Conservation (phyloP, 2,329 filamentous ascomycete species). For the Drechslerella dactyloides region DNA sequence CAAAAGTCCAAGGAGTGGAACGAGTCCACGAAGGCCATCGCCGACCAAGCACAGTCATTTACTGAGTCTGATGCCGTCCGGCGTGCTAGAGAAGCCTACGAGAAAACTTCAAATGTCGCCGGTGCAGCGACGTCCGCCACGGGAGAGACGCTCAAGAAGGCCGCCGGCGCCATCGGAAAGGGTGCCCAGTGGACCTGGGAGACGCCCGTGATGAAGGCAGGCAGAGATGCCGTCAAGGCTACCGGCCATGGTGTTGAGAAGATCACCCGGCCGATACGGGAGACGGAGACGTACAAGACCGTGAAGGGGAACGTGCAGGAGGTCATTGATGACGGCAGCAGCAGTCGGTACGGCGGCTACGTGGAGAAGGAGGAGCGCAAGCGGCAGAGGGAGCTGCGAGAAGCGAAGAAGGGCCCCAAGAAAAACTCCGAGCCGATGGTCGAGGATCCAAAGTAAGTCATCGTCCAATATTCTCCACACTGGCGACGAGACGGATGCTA, state of each 20-base stretch:
- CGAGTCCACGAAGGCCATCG: slow-evolving; percentile 93
- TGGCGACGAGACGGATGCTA: slow-evolving; percentile 42
- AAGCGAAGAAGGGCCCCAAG: slow-evolving; percentile 66
- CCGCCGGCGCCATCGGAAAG: slow-evolving; percentile 84
- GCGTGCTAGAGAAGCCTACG: slow-evolving; percentile 82
- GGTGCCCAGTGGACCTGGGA: slow-evolving; percentile 98
- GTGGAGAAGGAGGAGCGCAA: slow-evolving; percentile 92
- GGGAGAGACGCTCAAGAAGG: slow-evolving; percentile 79
- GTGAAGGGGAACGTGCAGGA: slow-evolving; percentile 75
- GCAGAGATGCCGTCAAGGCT: slow-evolving; percentile 81
- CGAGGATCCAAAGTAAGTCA: slow-evolving; percentile 84
- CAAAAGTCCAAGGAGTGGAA: slow-evolving; percentile 99
- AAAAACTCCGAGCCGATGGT: slow-evolving; percentile 68
- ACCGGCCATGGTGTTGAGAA: slow-evolving; percentile 90
- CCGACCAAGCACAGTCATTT: slow-evolving; percentile 86
- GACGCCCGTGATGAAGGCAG: slow-evolving; percentile 86
- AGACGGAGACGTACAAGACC: slow-evolving; percentile 90
- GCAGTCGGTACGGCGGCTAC: slow-evolving; percentile 95
- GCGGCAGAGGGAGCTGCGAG: slow-evolving; percentile 75
- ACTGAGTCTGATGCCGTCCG: slow-evolving; percentile 90
- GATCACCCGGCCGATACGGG: slow-evolving; percentile 88
- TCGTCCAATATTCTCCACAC: slow-evolving; percentile 1
- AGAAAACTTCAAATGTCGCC: slow-evolving; percentile 69
- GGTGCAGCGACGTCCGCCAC: slow-evolving; percentile 81
- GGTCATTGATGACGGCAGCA: slow-evolving; percentile 95